These are phyloP conservation scores for Hysterangium stoloniferum DNA, from an alignment of 768 basidiomycete genomes.

Conservation along the genomic window DNA sequence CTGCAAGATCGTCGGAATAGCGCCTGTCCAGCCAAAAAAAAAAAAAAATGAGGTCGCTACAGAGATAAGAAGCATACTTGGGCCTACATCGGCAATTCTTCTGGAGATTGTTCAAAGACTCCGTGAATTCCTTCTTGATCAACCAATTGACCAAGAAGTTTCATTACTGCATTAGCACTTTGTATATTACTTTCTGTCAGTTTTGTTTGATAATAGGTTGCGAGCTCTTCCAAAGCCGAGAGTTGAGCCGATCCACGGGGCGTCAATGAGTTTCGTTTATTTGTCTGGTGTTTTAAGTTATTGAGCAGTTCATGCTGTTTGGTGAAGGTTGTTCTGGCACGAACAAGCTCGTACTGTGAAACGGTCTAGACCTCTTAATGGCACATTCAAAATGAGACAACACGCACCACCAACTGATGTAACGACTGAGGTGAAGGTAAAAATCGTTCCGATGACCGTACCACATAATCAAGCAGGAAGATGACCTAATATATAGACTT, in stretches of 20 bases:
- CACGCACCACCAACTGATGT: constrained; percentile 56
- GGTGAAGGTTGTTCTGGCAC: constrained; percentile 40
- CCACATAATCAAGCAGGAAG: constrained; percentile 41
- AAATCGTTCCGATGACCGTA: constrained; percentile 45
- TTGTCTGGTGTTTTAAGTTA: constrained; percentile 27
- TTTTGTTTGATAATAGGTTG: constrained; percentile 48
- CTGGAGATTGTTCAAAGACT: constrained; percentile 25
- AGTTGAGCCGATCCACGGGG: neutral
- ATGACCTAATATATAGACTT: constrained; percentile 33
- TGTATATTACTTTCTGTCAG: constrained; percentile 34
- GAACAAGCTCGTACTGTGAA: constrained; percentile 56
- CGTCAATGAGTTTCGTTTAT: constrained; percentile 18
- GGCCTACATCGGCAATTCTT: constrained; percentile 41
- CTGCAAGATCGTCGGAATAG: constrained; percentile 39
- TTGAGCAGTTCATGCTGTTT: constrained; percentile 41
- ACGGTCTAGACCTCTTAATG: neutral
- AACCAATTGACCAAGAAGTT: constrained; percentile 49
- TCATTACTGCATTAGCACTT: constrained; percentile 50
- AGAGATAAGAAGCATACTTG: constrained; percentile 13
- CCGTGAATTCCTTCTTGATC: constrained; percentile 53
- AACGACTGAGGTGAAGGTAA: constrained; percentile 46
- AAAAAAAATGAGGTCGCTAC: neutral
- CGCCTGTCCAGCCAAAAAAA: too few species aligned
- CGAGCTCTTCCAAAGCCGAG: neutral
- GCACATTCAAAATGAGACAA: neutral